Evolutionary conservation across 805 yeast genomes (phyloP), one percentile per base, ranked within the genome.

Genomic region (Yamadazyma endophytica): DNA sequence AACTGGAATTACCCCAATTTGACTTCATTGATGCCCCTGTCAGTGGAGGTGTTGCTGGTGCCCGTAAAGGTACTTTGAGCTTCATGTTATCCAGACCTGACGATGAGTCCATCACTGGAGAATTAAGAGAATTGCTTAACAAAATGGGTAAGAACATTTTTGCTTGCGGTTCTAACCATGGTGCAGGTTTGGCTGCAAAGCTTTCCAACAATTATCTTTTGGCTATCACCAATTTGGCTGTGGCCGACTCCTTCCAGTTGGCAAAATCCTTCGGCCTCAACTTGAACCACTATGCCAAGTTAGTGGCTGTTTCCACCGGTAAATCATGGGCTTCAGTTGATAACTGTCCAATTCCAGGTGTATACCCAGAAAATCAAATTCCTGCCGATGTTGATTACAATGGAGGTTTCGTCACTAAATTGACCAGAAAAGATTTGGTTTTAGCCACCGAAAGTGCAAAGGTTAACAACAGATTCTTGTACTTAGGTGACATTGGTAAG

Each of bases 11-110:
- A 24, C 60, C 67, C 1, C 33, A 42, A 17, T 62, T 58, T 33
- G 71, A 66, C 36, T 73, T 70, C 40, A 64, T 73, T 23, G 79
- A 73, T 43, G 65, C 78, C 7, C 79, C 79, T 0, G 78, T 73
- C 1, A 68, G 75, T 7, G 79, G 79, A 3, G 79, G 79, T 11
- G 72, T 67, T 1, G 67, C 65, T 1, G 79, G 79, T 1, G 78
- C 79, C 5, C 47, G 66, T 30, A 70, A 72, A 31, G 78, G 62
- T 1, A 64, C 75, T 0, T 54, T 73, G 26, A 66, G 75, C 2
- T 73, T 73, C 44, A 73, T 73, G 79, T 63, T 73, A 9, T 72
- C 76, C 1, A 42, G 68, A 28, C 42, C 50, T 8, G 36, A 45
- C 21, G 49, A 47, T 9, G 54, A 46, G 9, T 48, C 49, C 13